These are phyloP conservation scores for Tylopilus balloui DNA, from an alignment of 768 basidiomycete species.

Conservation along the genomic window DNA sequence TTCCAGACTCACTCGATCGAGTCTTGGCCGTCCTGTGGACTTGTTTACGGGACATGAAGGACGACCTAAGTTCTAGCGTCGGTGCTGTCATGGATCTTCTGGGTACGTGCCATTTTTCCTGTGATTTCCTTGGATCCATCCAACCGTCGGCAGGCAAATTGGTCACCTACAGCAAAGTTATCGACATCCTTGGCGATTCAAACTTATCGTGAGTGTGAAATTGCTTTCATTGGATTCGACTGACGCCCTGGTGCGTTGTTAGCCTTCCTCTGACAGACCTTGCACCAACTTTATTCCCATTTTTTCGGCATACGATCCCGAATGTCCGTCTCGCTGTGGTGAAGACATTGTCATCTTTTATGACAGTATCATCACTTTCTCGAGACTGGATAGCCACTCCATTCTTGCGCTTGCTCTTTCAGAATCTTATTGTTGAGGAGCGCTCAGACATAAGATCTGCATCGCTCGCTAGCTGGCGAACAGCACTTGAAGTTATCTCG, in stretches of 20 bases:
- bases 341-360: conserved; percentile 82
- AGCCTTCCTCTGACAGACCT: conserved; percentile 80
- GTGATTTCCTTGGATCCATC: conserved; percentile 1
- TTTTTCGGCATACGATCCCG: conserved; percentile 95
- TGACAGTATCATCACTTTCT: conserved; percentile 68
- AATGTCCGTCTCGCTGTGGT: conserved; percentile 92
- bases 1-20: conserved; percentile 65
- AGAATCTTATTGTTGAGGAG: conserved; percentile 92
- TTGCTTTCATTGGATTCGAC: background rate
- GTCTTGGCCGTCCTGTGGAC: conserved; percentile 87
- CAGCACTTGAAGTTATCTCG: conserved; percentile 56
- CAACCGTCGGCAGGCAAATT: conserved; percentile 58
- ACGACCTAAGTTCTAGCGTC: conserved; percentile 94
- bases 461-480: conserved; percentile 70
- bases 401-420: conserved; percentile 83
- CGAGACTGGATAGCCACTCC: conserved; percentile 75
- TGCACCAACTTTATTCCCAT: conserved; percentile 87
- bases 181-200: conserved; percentile 65
- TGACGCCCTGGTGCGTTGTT: conserved; percentile 1
- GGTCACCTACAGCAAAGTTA: conserved; percentile 74
- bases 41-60: conserved; percentile 89
- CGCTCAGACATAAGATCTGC: conserved; percentile 74
- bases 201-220: conserved; percentile 57
- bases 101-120: conserved; percentile 43
- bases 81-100: conserved; percentile 96